Conservation (phyloP, 2,329 filamentous ascomycete species). For the Xylariaceae sp. region DNA sequence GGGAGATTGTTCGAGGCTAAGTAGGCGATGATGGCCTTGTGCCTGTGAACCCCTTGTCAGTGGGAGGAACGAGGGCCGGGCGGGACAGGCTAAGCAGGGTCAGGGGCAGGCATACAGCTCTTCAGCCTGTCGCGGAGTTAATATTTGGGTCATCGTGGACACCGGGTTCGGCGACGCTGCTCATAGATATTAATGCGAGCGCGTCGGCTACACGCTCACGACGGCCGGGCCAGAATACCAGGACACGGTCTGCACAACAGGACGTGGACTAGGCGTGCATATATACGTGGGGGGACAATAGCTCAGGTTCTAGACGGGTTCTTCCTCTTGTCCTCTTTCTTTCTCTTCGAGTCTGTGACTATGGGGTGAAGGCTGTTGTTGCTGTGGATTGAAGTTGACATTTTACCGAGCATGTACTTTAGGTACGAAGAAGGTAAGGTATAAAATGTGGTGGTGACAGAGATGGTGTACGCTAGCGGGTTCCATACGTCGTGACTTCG, state of each 20-base stretch:
- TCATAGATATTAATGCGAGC: slow-evolving; percentile 1
- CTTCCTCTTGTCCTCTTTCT: background rate
- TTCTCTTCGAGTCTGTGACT: background rate
- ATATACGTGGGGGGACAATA: background rate
- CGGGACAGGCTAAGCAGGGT: background rate
- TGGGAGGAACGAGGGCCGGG: background rate
- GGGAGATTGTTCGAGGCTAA: slow-evolving; percentile 67
- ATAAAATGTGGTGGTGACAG: background rate
- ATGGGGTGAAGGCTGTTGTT: background rate
- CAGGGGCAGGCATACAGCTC: slow-evolving; percentile 26
- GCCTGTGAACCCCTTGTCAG: slow-evolving; percentile 32
- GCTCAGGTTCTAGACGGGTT: background rate
- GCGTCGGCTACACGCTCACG: background rate
- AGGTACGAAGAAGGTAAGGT: background rate
- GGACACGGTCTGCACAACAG: background rate
- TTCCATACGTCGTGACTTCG: background rate
- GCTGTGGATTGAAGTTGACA: background rate
- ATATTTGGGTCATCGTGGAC: slow-evolving; percentile 29
- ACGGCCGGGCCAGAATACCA: slow-evolving; percentile 1
- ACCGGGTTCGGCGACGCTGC: background rate
- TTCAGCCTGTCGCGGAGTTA: slow-evolving; percentile 32
- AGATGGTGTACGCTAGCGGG: background rate
- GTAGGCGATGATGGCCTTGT: slow-evolving; percentile 92
- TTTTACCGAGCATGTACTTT: background rate
- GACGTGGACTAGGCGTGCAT: background rate